phyloP scores from a whole-genome alignment of 2,329 filamentous ascomycete genomes.

The Chaetomiaceae sp. region DNA sequence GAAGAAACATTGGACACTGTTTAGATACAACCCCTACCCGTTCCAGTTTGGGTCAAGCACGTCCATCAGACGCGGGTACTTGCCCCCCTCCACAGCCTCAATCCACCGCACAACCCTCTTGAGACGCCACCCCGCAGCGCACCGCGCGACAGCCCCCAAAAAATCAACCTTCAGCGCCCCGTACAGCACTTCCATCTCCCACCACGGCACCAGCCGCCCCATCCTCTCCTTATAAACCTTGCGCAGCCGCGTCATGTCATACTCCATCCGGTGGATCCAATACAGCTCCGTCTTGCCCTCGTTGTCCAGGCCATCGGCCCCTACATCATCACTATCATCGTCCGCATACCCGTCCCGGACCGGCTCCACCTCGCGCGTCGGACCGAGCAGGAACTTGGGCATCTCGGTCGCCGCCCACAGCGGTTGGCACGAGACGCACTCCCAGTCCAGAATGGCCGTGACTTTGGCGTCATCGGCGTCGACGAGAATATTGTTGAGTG shows the following conservation, averaged over 20 bases:
- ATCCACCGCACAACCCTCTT: constrained; percentile 23
- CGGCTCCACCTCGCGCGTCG: constrained; percentile 28
- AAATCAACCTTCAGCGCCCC: constrained; percentile 30
- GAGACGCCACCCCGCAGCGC: constrained; percentile 21
- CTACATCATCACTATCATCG: constrained; percentile 18
- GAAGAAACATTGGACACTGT: too few relatives aligned
- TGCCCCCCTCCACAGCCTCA: constrained; percentile 20
- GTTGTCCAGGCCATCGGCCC: constrained; percentile 29
- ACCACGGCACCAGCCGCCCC: constrained; percentile 28
- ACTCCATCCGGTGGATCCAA: constrained; percentile 36
- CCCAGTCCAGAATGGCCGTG: constrained; percentile 37
- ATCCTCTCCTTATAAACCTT: constrained; percentile 31
- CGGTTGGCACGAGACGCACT: constrained; percentile 36
- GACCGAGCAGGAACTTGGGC: constrained; percentile 31
- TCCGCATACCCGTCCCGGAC: constrained; percentile 28
- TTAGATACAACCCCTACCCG: too few relatives aligned
- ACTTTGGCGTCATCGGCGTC: constrained; percentile 31
- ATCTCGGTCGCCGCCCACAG: constrained; percentile 31
- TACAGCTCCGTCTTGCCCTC: constrained; percentile 36
- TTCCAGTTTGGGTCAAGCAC: too few relatives aligned
- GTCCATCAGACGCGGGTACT: constrained; percentile 19
- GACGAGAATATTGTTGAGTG: constrained; percentile 35
- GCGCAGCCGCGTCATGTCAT: constrained; percentile 34
- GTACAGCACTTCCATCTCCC: constrained; percentile 27
- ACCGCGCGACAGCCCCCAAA: constrained; percentile 21